A percentile compares a stretch with the other conserved stretches of the same genome.
Conservation (phyloP, 495 filamentous ascomycete genomes). For the Penicillium lagena region DNA sequence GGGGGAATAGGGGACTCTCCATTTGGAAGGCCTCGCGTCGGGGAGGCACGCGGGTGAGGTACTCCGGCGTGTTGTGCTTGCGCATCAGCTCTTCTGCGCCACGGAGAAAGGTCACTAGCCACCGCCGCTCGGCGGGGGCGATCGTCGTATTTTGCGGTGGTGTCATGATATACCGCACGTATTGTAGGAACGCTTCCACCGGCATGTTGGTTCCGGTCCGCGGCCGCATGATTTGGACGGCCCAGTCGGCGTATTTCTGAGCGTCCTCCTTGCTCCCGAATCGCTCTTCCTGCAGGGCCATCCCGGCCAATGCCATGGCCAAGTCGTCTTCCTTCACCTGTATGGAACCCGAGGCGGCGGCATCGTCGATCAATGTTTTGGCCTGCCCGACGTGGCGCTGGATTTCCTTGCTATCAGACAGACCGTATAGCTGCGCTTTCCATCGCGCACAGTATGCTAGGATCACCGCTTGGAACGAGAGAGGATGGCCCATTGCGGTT, state of each 20-base stretch:
- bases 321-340: constrained; percentile 22
- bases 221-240: constrained; percentile 25
- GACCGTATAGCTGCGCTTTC: constrained; percentile 22
- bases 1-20: constrained; percentile 32
- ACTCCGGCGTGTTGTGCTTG: constrained; percentile 21
- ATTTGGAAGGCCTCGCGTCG: constrained; percentile 30
- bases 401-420: constrained; percentile 15
- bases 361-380: constrained; percentile 20
- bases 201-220: constrained; percentile 17
- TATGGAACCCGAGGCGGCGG: constrained; percentile 5
- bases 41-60: constrained; percentile 21
- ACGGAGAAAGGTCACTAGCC: constrained; percentile 32
- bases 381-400: constrained; percentile 19
- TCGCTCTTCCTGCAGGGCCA: constrained; percentile 38
- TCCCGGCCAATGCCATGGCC: constrained; percentile 29
- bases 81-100: constrained; percentile 32
- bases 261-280: constrained; percentile 28
- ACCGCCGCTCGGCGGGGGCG: constrained; percentile 14
- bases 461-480: constrained; percentile 32
- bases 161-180: constrained; percentile 27
- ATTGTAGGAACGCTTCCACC: constrained; percentile 32
- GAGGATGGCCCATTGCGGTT: constrained; percentile 27
- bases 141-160: constrained; percentile 3
- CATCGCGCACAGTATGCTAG: constrained; percentile 36
- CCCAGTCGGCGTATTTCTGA: constrained; percentile 22